Evolutionary conservation across 306 rosid genomes (phyloP).

Genomic region (Casuarina glauca): DNA sequence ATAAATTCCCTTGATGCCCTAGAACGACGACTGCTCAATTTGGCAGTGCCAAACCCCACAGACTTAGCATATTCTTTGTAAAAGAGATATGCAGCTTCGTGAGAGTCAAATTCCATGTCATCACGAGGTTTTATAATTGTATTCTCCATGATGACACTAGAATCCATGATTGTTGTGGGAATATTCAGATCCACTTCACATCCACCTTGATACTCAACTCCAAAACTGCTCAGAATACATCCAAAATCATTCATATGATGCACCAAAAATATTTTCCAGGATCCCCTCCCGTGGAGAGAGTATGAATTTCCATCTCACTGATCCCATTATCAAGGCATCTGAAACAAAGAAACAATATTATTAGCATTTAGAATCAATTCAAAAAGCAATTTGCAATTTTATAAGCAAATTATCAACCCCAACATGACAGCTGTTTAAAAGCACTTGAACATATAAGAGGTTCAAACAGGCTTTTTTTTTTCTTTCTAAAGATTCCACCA

Average conservation of each 20-base stretch:
- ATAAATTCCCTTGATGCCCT: slow-evolving; percentile 64
- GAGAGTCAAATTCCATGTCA: slow-evolving; percentile 59
- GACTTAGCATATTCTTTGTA: slow-evolving; percentile 60
- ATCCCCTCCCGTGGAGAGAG: background rate
- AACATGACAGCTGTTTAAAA: background rate
- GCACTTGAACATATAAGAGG: background rate
- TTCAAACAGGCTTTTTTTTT: background rate
- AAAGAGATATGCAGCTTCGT: slow-evolving; percentile 57
- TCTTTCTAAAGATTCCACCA: background rate
- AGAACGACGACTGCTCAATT: slow-evolving; percentile 63
- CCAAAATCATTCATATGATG: slow-evolving; percentile 15
- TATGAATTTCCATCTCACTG: slow-evolving; percentile 10
- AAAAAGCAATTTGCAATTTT: background rate
- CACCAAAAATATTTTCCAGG: slow-evolving; percentile 3
- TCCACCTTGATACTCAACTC: slow-evolving; percentile 15
- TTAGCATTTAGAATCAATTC: background rate
- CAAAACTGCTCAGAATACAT: slow-evolving; percentile 13
- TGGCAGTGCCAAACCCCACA: slow-evolving; percentile 65
- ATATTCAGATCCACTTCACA: slow-evolving; percentile 32
- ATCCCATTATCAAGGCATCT: slow-evolving; percentile 23
- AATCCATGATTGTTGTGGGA: slow-evolving; percentile 37
- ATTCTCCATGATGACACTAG: slow-evolving; percentile 31
- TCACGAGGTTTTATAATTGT: slow-evolving; percentile 44
- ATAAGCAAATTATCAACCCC: background rate
- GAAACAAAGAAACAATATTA: background rate